phyloP scores from a whole-genome alignment of 495 filamentous ascomycete species.

The Cladorrhinum samala region DNA sequence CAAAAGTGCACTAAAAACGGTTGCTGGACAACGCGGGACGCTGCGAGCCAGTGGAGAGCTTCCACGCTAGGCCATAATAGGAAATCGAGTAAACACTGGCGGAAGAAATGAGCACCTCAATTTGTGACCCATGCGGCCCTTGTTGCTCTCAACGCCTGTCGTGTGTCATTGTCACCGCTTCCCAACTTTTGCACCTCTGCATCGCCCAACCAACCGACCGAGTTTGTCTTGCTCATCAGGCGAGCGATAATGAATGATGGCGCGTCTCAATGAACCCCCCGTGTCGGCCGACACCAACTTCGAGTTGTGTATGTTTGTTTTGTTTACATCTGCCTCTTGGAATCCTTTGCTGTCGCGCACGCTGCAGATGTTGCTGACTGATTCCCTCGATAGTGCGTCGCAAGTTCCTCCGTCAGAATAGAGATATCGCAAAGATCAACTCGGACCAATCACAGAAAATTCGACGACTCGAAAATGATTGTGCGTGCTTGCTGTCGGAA shows the following conservation, averaged over 20 bases:
- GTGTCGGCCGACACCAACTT: conserved; percentile 60
- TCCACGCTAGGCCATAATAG: conserved; percentile 20
- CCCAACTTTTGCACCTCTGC: neutral
- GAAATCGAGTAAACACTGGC: conserved; percentile 27
- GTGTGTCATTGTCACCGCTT: conserved; percentile 2
- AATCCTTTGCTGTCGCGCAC: neutral
- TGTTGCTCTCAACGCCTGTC: neutral
- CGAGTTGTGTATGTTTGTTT: conserved; percentile 63
- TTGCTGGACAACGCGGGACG: conserved; percentile 7
- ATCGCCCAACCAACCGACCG: neutral
- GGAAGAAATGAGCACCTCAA: conserved; percentile 20
- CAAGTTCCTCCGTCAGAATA: conserved; percentile 85
- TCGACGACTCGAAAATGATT: conserved; percentile 77
- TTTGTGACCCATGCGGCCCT: conserved; percentile 7
- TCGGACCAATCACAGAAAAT: conserved; percentile 88
- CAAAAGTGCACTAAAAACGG: conserved; percentile 6
- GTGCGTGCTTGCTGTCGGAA: conserved; percentile 73
- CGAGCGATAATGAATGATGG: conserved; percentile 54
- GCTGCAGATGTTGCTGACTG: conserved; percentile 8
- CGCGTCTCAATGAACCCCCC: conserved; percentile 80
- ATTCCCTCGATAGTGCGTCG: conserved; percentile 57
- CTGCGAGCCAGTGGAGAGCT: neutral
- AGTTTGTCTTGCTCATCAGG: neutral
- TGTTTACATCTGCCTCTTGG: neutral
- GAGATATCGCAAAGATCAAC: conserved; percentile 86